phyloP scores from a whole-genome alignment of 345 rosid species.

The Sonneratia caseolaris region DNA sequence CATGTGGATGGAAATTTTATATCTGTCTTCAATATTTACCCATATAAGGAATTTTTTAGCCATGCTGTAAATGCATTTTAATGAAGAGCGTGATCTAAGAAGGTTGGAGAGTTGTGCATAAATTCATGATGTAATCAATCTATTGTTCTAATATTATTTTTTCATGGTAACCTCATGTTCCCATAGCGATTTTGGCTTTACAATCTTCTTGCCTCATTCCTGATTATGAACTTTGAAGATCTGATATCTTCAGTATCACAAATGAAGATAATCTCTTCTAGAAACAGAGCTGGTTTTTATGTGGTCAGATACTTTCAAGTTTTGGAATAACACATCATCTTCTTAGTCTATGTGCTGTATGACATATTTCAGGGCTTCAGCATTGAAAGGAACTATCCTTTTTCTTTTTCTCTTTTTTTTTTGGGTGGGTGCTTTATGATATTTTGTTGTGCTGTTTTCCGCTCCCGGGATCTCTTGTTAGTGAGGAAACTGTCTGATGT shows the following conservation, averaged over 20 bases:
- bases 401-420: neutral
- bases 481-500: slow-evolving; percentile 8
- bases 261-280: neutral
- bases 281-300: neutral
- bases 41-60: neutral
- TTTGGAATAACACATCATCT: neutral
- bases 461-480: neutral
- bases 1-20: neutral
- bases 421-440: neutral
- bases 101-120: neutral
- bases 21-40: neutral
- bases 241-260: neutral
- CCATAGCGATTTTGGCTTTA: neutral
- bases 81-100: neutral
- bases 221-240: neutral
- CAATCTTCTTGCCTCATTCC: neutral
- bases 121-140: neutral
- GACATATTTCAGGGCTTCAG: neutral
- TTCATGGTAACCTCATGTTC: neutral
- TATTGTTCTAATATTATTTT: neutral
- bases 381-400: neutral
- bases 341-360: neutral
- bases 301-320: neutral
- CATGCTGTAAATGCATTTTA: neutral
- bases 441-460: neutral